Conservation (phyloP, 169 alveolate genomes). For the Plasmodium coatneyi region DNA sequence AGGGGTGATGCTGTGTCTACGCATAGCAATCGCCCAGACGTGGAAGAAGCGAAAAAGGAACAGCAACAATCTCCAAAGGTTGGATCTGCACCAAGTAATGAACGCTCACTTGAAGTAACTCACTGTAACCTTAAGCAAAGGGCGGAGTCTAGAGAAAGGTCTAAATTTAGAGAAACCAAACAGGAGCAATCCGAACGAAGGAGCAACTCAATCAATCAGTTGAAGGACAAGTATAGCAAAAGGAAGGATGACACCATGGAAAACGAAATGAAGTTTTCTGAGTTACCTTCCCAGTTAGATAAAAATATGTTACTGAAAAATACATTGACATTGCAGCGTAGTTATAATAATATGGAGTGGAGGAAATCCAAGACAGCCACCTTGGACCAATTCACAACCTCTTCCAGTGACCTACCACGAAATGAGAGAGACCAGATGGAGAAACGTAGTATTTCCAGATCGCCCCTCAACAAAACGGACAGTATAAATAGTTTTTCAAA, state of each 20-base stretch:
- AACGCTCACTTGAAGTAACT: not conserved
- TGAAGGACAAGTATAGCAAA: not conserved
- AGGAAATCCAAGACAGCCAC: conserved; percentile 15
- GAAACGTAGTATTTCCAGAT: not conserved
- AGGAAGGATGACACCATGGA: not conserved
- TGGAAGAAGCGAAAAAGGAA: not conserved
- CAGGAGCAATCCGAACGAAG: not conserved
- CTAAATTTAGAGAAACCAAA: not conserved
- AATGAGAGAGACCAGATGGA: not conserved
- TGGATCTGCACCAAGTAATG: not conserved
- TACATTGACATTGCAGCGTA: conserved; percentile 7
- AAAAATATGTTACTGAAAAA: conserved; percentile 25
- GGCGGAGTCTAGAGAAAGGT: not conserved
- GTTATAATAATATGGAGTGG: conserved; percentile 5
- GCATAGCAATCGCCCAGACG: not conserved
- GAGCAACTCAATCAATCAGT: not conserved
- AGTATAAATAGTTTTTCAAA: conserved; percentile 16
- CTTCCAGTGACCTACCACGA: not conserved
- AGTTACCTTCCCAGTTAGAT: not conserved
- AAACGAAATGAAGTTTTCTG: not conserved
- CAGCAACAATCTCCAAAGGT: not conserved
- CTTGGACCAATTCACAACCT: not conserved
- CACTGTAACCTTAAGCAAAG: not conserved
- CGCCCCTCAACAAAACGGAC: conserved; percentile 1
- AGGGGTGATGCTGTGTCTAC: not conserved